Evolutionary conservation across 768 basidiomycete genomes (phyloP).

Genomic region (Hygrocybe punicea): DNA sequence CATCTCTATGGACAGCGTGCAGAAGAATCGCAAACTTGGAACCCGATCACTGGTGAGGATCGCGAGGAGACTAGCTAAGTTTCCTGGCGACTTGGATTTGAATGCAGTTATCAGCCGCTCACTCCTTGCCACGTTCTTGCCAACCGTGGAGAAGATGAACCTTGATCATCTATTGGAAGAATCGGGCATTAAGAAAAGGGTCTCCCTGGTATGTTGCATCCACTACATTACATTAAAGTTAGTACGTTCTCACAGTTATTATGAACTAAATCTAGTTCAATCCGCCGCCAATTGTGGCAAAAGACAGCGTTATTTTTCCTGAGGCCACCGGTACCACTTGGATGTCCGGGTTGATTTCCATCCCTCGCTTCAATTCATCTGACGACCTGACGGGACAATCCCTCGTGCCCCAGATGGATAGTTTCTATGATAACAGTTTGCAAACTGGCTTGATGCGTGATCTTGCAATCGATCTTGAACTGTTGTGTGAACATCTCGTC

Average conservation of each 20-base stretch:
- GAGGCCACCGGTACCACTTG: constrained; percentile 35
- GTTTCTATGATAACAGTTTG: constrained; percentile 67
- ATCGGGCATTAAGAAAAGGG: constrained; percentile 41
- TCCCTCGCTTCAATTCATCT: constrained; percentile 48
- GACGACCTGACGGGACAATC: constrained; percentile 56
- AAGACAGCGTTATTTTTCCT: constrained; percentile 46
- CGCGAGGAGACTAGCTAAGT: constrained; percentile 46
- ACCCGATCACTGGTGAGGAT: constrained; percentile 58
- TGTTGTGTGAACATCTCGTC: constrained; percentile 61
- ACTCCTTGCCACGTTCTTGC: constrained; percentile 59
- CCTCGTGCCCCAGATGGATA: constrained; percentile 64
- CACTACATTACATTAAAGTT: neutral
- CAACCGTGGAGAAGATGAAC: constrained; percentile 54
- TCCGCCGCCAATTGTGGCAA: constrained; percentile 43
- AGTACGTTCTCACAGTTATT: neutral
- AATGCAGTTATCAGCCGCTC: constrained; percentile 46
- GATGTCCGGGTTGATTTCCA: constrained; percentile 31
- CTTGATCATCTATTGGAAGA: constrained; percentile 52
- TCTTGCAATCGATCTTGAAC: constrained; percentile 58
- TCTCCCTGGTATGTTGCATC: constrained; percentile 33
- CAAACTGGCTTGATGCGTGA: constrained; percentile 67
- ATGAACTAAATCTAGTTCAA: constrained; percentile 39
- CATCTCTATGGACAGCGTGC: constrained; percentile 52
- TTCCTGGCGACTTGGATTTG: constrained; percentile 45
- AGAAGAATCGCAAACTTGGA: constrained; percentile 62